phyloP scores from a whole-genome alignment of 2,329 filamentous ascomycete genomes.

The Davidsoniella neocaledoniae region DNA sequence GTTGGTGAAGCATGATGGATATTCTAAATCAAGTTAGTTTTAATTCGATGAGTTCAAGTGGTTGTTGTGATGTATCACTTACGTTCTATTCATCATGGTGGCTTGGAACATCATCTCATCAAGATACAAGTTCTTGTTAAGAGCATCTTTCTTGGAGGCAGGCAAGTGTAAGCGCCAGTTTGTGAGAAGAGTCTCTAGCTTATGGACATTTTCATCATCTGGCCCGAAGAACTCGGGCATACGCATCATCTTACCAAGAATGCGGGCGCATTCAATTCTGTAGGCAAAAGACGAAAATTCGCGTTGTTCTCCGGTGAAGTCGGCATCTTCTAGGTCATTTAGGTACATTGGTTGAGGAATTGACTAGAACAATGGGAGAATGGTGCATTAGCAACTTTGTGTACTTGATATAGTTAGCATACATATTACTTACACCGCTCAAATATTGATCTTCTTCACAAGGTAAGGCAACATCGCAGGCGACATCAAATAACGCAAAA shows the following conservation, averaged over 20 bases:
- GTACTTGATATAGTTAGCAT: conserved; percentile 6
- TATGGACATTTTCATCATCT: conserved; percentile 34
- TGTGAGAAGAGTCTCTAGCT: conserved; percentile 36
- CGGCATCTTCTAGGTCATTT: conserved; percentile 56
- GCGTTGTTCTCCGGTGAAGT: conserved; percentile 54
- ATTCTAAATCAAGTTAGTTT: conserved; percentile 23
- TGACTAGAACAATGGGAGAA: conserved; percentile 23
- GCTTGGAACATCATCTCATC: conserved; percentile 91
- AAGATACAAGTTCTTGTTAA: conserved; percentile 51
- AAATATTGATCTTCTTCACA: conserved; percentile 67
- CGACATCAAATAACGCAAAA: conserved; percentile 51
- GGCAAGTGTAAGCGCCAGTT: conserved; percentile 76
- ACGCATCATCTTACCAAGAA: conserved; percentile 59
- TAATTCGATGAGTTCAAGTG: neutral
- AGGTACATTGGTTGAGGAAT: conserved; percentile 45
- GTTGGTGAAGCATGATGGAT: conserved; percentile 63
- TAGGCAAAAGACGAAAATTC: conserved; percentile 75
- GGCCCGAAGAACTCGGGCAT: conserved; percentile 34
- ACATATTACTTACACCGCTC: conserved; percentile 30
- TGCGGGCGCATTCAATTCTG: conserved; percentile 63
- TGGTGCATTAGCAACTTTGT: neutral
- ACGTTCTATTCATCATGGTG: conserved; percentile 56
- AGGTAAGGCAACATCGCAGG: conserved; percentile 54
- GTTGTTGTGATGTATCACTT: conserved; percentile 16
- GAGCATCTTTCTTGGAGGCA: conserved; percentile 48